Evolutionary conservation across 176 grass and related monocot genomes (phyloP), one percentile per base, ranked within the genome.

Genomic region (Eremochloa ophiuroides): DNA sequence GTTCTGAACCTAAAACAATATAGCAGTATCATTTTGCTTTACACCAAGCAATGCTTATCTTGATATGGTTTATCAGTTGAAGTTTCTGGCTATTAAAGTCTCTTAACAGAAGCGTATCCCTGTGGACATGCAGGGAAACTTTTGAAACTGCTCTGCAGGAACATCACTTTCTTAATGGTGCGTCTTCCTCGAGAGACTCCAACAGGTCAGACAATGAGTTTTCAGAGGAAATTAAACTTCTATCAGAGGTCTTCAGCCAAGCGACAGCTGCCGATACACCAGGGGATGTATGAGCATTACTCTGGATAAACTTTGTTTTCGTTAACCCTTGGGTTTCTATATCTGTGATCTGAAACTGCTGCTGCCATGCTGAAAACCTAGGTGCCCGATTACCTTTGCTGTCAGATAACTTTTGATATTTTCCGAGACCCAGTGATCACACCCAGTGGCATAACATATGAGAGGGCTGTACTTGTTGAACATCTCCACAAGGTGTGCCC

Each of bases 361-460:
- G 33, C 37, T 77, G 10, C 27, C 34, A 44, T 62, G 72, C 0
- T 89, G 72, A 81, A 76, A 26, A 66, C 61, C 30, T 78, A 98
- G 92, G 95, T 95, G 53, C 95, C 95, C 0, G 84, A 94, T 30
- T 89, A 93, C 59, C 88, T 98, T 26, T 98, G 92, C 81, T 56
- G 51, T 23, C 51, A 10, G 51, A 56, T 56, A 56, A 56, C 51
- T 56, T 56, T 56, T 22, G 51, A 56, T 20, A 56, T 56, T 56
- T 56, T 56, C 8, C 51, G 22, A 56, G 51, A 56, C 23, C 51
- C 51, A 40, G 88, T 98, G n/a, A 88, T 98, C 73, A 94, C 95
- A 73, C 95, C 95, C 8, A 91, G 90, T 84, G 95, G 92, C 70
- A 83, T 95, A 20, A 98, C 90, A 34, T 98, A 94, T 50, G 95